Conservation (phyloP, 2,329 filamentous ascomycete genomes). For the Neofusicoccum laricinum region DNA sequence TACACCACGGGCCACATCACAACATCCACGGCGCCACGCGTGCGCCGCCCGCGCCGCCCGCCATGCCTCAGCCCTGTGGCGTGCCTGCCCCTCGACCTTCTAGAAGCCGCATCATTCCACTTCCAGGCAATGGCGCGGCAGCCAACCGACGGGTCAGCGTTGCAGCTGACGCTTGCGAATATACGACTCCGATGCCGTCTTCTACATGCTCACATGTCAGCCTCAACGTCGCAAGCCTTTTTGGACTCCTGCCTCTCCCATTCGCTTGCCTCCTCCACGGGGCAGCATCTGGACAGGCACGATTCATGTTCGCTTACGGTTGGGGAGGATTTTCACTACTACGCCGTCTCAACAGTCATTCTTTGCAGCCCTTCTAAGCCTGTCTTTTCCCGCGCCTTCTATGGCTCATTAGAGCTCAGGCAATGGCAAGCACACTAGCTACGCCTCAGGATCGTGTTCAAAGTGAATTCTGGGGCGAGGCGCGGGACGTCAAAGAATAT, state of each 20-base stretch:
- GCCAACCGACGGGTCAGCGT: background rate
- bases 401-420: too few species aligned
- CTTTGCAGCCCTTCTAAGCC: too few species aligned
- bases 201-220: background rate
- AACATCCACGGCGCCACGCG: background rate
- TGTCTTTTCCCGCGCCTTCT: too few species aligned
- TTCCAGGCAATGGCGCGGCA: background rate
- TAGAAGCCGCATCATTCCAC: conserved; percentile 9
- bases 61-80: background rate
- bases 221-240: background rate
- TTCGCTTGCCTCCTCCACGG: background rate
- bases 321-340: too few species aligned
- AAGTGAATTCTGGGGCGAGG: too few species aligned
- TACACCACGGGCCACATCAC: conserved; percentile 2
- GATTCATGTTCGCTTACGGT: too few species aligned
- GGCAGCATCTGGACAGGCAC: too few species aligned
- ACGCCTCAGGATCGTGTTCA: too few species aligned
- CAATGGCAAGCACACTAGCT: too few species aligned
- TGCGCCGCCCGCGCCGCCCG: background rate
- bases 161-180: conserved; percentile 15
- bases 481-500: too few species aligned
- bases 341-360: too few species aligned
- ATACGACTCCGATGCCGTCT: conserved; percentile 5
- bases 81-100: background rate
- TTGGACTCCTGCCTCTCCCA: background rate